Evolutionary conservation across 352 stramenopile species (phyloP).

Genomic region (Pythium aphanidermatum): DNA sequence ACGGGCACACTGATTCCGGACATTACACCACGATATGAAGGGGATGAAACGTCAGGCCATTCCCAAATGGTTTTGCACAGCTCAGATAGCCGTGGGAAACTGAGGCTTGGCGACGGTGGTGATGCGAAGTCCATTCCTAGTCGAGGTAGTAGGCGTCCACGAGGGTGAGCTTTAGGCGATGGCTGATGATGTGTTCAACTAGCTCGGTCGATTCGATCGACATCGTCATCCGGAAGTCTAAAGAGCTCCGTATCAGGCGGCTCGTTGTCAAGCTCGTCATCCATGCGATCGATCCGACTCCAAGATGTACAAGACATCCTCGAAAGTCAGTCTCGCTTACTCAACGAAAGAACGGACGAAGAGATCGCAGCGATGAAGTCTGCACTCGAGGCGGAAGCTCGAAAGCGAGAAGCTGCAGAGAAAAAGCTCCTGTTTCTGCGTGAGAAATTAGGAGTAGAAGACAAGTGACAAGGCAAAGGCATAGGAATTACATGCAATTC

Average conservation of each 20-base stretch:
- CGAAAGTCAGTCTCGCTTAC: slow-evolving; percentile 24
- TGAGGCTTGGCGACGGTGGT: not conserved
- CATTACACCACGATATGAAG: slow-evolving; percentile 26
- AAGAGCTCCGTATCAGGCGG: slow-evolving; percentile 16
- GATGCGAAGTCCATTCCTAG: no score
- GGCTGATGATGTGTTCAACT: not conserved
- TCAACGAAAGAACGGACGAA: slow-evolving; percentile 25
- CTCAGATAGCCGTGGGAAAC: slow-evolving; percentile 1
- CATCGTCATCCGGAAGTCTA: not conserved
- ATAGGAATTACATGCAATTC: no score
- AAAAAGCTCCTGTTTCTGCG: slow-evolving; percentile 36
- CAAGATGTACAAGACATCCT: slow-evolving; percentile 35
- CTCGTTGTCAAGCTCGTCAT: slow-evolving; percentile 17
- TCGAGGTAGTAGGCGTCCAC: no score
- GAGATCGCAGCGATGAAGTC: slow-evolving; percentile 24
- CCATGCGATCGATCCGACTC: slow-evolving; percentile 12
- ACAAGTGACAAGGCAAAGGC: slow-evolving; percentile 5
- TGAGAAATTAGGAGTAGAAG: slow-evolving; percentile 30
- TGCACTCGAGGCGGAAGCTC: slow-evolving; percentile 25
- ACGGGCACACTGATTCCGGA: slow-evolving; percentile 40
- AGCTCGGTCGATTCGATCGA: slow-evolving; percentile 8
- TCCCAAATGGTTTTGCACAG: no score
- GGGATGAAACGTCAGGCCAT: not conserved
- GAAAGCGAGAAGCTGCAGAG: slow-evolving; percentile 33
- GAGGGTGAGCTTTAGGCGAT: no score